These are phyloP conservation scores for Larix kaempferi DNA, from an alignment of 75 land plant species.

Conservation along the genomic window DNA sequence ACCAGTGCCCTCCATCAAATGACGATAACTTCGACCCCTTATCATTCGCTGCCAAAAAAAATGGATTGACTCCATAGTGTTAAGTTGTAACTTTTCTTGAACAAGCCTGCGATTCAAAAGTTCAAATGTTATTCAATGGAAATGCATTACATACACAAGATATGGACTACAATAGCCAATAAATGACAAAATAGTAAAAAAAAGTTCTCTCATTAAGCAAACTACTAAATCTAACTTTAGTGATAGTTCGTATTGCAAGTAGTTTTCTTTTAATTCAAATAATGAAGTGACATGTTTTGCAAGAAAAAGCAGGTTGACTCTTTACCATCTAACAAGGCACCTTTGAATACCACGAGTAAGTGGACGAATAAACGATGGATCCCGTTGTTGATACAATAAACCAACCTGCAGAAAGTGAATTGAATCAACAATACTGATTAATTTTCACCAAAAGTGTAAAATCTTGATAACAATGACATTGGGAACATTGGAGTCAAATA, in stretches of 20 bases:
- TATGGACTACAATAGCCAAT: not conserved
- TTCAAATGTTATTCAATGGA: not conserved
- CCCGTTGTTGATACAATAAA: constrained; percentile 71
- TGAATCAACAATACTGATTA: not conserved
- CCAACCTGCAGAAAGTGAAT: constrained; percentile 58
- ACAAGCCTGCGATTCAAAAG: constrained; percentile 59
- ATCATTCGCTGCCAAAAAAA: constrained; percentile 64
- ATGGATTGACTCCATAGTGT: constrained; percentile 15
- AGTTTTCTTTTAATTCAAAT: not conserved
- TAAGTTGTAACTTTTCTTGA: constrained; percentile 45
- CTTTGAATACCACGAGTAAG: constrained; percentile 63
- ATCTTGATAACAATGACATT: not conserved
- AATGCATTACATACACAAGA: not conserved
- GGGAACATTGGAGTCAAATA: constrained; percentile 1
- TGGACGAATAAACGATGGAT: constrained; percentile 71
- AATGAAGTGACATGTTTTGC: constrained; percentile 5
- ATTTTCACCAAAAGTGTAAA: not conserved
- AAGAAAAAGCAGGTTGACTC: not conserved
- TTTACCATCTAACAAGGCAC: constrained; percentile 84
- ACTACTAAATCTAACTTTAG: not conserved
- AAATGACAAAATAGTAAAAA: not conserved
- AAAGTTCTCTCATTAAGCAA: not conserved
- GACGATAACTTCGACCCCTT: constrained; percentile 80
- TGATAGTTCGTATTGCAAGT: not conserved
- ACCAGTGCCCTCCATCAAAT: constrained; percentile 49